Percentiles rank a stretch among this genome's conserved stretches.
These are phyloP conservation scores for Dendrothele bispora DNA, from an alignment of 768 basidiomycete genomes.

Conservation along the genomic window DNA sequence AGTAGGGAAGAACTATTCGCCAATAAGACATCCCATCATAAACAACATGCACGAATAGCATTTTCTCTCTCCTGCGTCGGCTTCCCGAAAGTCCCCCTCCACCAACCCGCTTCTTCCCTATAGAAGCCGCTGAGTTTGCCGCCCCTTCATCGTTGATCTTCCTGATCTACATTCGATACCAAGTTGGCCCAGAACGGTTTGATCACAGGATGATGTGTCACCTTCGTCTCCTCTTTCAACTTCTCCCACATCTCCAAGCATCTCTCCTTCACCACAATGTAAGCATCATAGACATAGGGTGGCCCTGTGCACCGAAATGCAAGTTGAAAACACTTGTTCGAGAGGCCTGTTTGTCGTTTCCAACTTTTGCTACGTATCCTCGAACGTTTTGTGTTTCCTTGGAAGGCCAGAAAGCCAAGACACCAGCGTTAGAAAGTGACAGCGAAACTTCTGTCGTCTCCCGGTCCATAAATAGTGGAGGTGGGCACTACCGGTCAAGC, in stretches of 20 bases:
- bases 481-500: too few species aligned
- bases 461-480: too few species aligned
- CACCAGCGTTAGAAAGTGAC: conserved; percentile 36
- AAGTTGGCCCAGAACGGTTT: too few species aligned
- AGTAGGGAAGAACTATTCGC: too few species aligned
- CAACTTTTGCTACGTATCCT: conserved; percentile 34
- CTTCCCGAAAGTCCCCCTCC: too few species aligned
- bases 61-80: too few species aligned
- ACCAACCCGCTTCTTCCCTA: too few species aligned
- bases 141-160: too few species aligned
- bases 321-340: conserved; percentile 39
- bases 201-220: conserved; percentile 35
- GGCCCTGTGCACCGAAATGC: conserved; percentile 30
- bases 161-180: too few species aligned
- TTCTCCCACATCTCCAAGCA: conserved; percentile 29
- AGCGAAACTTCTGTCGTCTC: conserved; percentile 24
- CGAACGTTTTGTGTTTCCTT: conserved; percentile 22
- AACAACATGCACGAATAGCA: too few species aligned
- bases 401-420: conserved; percentile 32
- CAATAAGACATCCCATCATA: too few species aligned
- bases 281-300: conserved; percentile 38
- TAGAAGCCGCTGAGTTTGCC: too few species aligned
- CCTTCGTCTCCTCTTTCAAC: conserved; percentile 24
- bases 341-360: conserved; percentile 36
- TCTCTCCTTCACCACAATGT: conserved; percentile 33